These are phyloP conservation scores for Penicillium sp. DNA, from an alignment of 2,329 filamentous ascomycete genomes.

Conservation along the genomic window DNA sequence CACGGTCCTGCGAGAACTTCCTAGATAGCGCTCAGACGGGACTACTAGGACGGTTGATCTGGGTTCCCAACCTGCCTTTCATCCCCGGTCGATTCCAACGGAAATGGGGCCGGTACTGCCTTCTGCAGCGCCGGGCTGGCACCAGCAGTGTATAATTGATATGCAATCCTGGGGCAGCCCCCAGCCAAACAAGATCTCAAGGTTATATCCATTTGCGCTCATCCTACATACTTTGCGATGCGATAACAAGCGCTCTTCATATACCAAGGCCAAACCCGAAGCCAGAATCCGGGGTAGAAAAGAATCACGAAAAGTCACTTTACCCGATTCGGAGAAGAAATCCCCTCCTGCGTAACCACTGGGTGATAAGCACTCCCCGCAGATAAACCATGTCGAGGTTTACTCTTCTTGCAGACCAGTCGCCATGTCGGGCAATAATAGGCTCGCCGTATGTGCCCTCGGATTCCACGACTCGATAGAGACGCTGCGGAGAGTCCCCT, in stretches of 20 bases:
- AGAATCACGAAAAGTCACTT: constrained; percentile 19
- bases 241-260: too few species aligned
- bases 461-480: constrained; percentile 20
- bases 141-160: constrained; percentile 9
- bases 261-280: too few species aligned
- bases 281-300: constrained; percentile 16
- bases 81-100: constrained; percentile 68
- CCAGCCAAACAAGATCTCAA: too few species aligned
- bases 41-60: constrained; percentile 71
- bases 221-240: too few species aligned
- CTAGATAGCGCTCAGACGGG: constrained; percentile 75
- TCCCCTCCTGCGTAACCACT: constrained; percentile 22
- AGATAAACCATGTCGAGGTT: constrained; percentile 8
- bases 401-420: not conserved
- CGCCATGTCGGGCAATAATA: constrained; percentile 1
- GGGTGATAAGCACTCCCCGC: constrained; percentile 18
- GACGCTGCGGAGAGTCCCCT: constrained; percentile 6
- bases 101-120: constrained; percentile 84
- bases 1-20: constrained; percentile 71
- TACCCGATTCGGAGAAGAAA: constrained; percentile 39
- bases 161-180: too few species aligned
- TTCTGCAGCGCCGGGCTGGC: constrained; percentile 61
- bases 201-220: too few species aligned
- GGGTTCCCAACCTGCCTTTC: constrained; percentile 70
- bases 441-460: constrained; percentile 9